Evolutionary conservation across 2,329 filamentous ascomycete genomes (phyloP), one percentile per base, ranked within the genome.

Genomic region (Cercospora brassicicola): DNA sequence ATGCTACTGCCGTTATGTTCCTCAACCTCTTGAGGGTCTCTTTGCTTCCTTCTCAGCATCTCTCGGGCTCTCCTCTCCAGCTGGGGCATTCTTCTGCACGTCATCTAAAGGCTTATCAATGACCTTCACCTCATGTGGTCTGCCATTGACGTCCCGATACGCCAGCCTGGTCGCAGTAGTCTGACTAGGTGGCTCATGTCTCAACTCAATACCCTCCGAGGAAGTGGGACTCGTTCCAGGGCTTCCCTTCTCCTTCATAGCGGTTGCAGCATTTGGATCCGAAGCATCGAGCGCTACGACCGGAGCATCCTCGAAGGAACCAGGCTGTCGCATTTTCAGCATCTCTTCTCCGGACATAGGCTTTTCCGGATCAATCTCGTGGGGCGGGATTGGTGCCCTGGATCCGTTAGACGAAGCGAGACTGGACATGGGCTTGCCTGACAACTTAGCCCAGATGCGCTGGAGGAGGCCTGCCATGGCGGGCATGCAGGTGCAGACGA

Each of bases 121-220:
- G 18, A 72, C 71, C 33, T 72, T 71, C 7, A 72, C 65, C 45
- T 72, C 69, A 62, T 72, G 71, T 65, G 68, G 36, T n/a, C 71
- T 59, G 4, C 71, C 71, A 26, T 68, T 61, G 5, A 33, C 48
- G 30, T 72, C 71, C 5, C 71, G 67, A 67, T 72, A 72, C 13
- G 55, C 59, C 61, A 72, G 31, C 23, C 62, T 66, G n/a, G 71
- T 72, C 10, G 71, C 71, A 10, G 71, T 71, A 15, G 62, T 62
- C 65, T 67, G 33, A 2, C 42, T 56, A 10, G 70, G 70, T 10
- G 71, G 71, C 20, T 67, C 65, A 55, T 71, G 71, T 23, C 55
- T 68, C 45, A 71, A 28, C 33, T 71, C 67, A 20, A 71, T 67
- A 8, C 63, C 61, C 11, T 62, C 55, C 8, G 23, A 42, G 4